A percentile compares a stretch with the other conserved stretches of the same genome.
phyloP scores from a whole-genome alignment of 257 asterid species.

The Nicotiana tomentosiformis region DNA sequence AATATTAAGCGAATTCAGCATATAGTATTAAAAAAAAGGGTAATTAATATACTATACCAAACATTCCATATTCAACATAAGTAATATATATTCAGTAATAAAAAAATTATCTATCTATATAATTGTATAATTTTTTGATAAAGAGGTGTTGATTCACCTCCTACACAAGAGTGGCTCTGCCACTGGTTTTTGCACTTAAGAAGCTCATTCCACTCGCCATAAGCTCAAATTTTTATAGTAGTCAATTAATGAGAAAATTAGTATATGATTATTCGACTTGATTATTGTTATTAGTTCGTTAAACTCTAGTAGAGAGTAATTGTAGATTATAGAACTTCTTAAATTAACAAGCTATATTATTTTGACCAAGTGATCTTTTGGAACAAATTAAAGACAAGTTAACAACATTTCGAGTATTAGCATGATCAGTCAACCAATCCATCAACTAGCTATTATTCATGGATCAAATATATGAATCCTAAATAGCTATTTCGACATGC shows the following conservation, averaged over 20 bases:
- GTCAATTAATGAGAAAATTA: neutral
- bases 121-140: no score
- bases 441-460: neutral
- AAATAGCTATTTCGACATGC: neutral
- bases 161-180: no score
- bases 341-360: neutral
- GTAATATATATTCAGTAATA: no score
- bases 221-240: neutral
- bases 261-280: neutral
- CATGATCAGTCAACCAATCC: neutral
- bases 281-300: neutral
- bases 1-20: no score
- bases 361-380: neutral
- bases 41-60: no score
- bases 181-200: neutral
- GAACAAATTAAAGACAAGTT: no score
- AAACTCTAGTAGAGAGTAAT: neutral
- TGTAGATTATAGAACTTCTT: no score
- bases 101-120: no score
- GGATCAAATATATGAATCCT: neutral
- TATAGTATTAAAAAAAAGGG: no score
- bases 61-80: no score
- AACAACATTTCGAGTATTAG: neutral
- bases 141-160: no score
- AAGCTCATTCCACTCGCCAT: slow-evolving; percentile 6